Conservation (phyloP, 2,329 filamentous ascomycete genomes). For the Leptographium radiaticola region DNA sequence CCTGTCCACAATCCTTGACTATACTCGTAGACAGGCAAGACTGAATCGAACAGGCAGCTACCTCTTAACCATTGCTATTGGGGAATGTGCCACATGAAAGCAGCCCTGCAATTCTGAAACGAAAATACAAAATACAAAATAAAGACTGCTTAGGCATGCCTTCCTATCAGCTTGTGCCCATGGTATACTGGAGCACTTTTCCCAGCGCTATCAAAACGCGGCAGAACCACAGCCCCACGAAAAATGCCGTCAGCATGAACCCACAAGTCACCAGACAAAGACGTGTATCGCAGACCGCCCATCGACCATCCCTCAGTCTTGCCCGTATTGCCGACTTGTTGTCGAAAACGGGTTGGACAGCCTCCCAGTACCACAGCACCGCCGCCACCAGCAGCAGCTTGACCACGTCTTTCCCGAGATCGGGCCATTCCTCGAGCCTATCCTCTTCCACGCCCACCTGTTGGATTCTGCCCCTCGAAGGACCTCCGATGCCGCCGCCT, state of each 20-base stretch:
- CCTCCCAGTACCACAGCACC: constrained; percentile 19
- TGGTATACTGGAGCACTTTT: neutral
- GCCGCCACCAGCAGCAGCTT: constrained; percentile 11
- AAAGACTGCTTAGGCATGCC: too few species aligned
- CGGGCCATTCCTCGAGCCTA: neutral
- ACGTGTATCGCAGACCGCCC: constrained; percentile 15
- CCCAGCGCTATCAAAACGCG: constrained; percentile 7
- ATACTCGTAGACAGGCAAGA: constrained; percentile 4
- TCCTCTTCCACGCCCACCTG: neutral
- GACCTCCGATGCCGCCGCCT: constrained; percentile 12
- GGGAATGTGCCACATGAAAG: neutral
- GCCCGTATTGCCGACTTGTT: constrained; percentile 21
- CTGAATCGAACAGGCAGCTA: neutral
- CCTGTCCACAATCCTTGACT: neutral
- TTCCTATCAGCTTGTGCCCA: neutral
- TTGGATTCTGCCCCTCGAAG: neutral
- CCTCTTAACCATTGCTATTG: too few species aligned
- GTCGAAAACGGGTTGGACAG: constrained; percentile 27
- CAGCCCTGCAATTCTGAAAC: neutral
- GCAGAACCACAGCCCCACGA: constrained; percentile 13
- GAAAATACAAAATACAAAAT: neutral
- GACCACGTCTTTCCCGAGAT: neutral
- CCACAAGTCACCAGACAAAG: constrained; percentile 16
- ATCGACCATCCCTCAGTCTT: constrained; percentile 12
- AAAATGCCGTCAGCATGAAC: constrained; percentile 13